These are phyloP conservation scores for Anaeromyces robustus DNA, from an alignment of 192 early-diverging fungal species.

Conservation along the genomic window DNA sequence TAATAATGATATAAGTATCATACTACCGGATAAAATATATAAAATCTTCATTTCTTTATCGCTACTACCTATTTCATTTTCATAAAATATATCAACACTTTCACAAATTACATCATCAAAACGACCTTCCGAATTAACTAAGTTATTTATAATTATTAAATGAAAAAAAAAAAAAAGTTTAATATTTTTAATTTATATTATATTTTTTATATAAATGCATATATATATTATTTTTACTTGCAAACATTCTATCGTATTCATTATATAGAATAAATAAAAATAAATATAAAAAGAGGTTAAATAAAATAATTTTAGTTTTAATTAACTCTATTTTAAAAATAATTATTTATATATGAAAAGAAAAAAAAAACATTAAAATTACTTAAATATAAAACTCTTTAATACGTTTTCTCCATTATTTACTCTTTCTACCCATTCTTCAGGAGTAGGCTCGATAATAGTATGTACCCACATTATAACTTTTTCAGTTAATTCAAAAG, in stretches of 20 bases:
- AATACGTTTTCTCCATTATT: neutral
- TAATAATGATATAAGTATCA: neutral
- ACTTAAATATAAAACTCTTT: neutral
- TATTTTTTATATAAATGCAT: too few relatives aligned
- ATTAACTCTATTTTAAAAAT: too few relatives aligned
- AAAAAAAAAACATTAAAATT: neutral
- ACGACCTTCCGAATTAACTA: neutral
- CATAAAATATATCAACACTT: neutral
- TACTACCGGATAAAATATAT: neutral
- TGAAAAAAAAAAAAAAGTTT: neutral
- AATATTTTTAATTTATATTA: neutral
- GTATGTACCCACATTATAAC: neutral
- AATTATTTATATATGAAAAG: too few relatives aligned
- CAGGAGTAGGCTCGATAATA: neutral
- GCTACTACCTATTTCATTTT: neutral
- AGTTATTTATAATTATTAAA: too few relatives aligned
- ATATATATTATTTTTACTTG: too few relatives aligned
- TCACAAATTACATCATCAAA: neutral
- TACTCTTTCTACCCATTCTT: neutral
- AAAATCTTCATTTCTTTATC: neutral
- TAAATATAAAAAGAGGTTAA: too few relatives aligned
- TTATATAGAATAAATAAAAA: too few relatives aligned
- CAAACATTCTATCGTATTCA: too few relatives aligned
- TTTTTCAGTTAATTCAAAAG: neutral
- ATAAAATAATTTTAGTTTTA: too few relatives aligned